phyloP scores from a whole-genome alignment of 192 early-diverging fungal genomes.

The Geosiphon pyriformis region DNA sequence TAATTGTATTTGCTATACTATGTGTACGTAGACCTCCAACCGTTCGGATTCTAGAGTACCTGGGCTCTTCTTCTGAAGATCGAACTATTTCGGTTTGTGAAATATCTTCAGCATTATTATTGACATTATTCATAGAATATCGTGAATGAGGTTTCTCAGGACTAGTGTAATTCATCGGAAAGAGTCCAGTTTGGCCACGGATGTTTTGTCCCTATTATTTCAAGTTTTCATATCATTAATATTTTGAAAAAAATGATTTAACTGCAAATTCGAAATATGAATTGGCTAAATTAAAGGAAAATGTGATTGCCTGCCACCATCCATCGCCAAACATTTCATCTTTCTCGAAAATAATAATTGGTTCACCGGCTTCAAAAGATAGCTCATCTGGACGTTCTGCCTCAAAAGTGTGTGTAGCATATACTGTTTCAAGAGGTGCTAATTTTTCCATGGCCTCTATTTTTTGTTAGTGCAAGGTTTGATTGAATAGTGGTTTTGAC shows the following conservation, averaged over 20 bases:
- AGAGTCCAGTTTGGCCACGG: constrained; percentile 64
- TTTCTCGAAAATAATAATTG: constrained; percentile 62
- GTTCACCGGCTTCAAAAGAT: constrained; percentile 56
- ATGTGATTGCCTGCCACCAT: constrained; percentile 66
- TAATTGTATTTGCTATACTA: no score
- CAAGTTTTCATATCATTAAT: no score
- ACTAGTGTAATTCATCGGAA: constrained; percentile 64
- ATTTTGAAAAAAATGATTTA: not conserved
- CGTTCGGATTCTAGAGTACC: no score
- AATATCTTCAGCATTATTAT: not conserved
- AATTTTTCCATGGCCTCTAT: no score
- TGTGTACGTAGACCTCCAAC: not conserved
- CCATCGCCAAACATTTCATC: constrained; percentile 71
- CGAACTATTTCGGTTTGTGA: not conserved
- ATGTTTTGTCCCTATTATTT: constrained; percentile 67
- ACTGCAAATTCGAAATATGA: not conserved
- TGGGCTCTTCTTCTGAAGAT: no score
- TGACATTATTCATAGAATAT: not conserved
- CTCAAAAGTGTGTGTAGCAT: constrained; percentile 51
- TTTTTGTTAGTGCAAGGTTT: no score
- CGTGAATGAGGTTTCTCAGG: constrained; percentile 25
- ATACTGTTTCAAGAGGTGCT: constrained; percentile 37
- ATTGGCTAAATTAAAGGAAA: not conserved
- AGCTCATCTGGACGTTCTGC: constrained; percentile 68
- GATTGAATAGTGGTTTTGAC: no score